Percentiles rank a stretch among this genome's conserved stretches.
These are phyloP conservation scores for Quercus suber DNA, from an alignment of 306 rosid species.

Conservation along the genomic window DNA sequence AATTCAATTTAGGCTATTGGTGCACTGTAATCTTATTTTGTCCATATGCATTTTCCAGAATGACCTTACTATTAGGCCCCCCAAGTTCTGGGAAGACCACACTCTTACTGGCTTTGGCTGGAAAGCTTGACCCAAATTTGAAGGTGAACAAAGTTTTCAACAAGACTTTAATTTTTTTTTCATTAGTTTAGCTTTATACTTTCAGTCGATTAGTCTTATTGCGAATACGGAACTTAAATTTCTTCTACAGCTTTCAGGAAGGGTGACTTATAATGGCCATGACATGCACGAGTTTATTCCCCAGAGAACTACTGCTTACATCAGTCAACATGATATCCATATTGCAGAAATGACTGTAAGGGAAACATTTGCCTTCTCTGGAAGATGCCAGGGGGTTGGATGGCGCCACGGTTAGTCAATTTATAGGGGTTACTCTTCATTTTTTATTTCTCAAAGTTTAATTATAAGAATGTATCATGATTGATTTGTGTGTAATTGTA, in stretches of 20 bases:
- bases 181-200: background rate
- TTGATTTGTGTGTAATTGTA: no score
- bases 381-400: slow-evolving; percentile 53
- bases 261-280: slow-evolving; percentile 45
- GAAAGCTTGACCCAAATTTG: slow-evolving; percentile 38
- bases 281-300: slow-evolving; percentile 44
- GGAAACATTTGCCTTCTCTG: slow-evolving; percentile 52
- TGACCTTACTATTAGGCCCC: slow-evolving; percentile 53
- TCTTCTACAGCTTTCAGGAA: slow-evolving; percentile 28
- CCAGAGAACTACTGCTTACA: slow-evolving; percentile 46
- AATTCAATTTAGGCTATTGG: background rate
- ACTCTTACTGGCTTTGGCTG: slow-evolving; percentile 46
- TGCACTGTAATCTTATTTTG: background rate
- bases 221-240: no score
- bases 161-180: no score
- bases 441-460: no score
- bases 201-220: no score
- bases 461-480: no score
- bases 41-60: slow-evolving; percentile 20
- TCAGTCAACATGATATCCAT: slow-evolving; percentile 46
- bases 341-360: slow-evolving; percentile 53
- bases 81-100: slow-evolving; percentile 58
- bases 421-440: no score
- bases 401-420: slow-evolving; percentile 34
- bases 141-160: slow-evolving; percentile 16